Conservation (phyloP, 73 alveolate species). For the Urostyla sp. region DNA sequence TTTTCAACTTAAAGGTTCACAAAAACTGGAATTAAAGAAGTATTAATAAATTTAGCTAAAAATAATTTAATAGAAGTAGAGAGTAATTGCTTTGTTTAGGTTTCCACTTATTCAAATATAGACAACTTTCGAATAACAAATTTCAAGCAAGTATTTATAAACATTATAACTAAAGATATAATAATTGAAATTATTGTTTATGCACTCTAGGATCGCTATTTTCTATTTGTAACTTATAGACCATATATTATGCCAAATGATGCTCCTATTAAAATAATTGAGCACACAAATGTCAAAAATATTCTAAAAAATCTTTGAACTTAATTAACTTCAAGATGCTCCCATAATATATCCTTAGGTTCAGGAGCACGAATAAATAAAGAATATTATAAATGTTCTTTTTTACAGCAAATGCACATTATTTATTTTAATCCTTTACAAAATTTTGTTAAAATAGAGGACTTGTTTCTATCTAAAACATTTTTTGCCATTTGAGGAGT, state of each 20-base stretch:
- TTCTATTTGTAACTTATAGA: constrained; percentile 47
- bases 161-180: no score
- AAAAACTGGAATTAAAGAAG: constrained; percentile 77
- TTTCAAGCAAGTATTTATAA: constrained; percentile 61
- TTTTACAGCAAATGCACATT: no score
- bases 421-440: no score
- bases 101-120: constrained; percentile 63
- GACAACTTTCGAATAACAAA: constrained; percentile 60
- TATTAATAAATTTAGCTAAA: constrained; percentile 71
- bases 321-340: constrained; percentile 63
- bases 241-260: constrained; percentile 71
- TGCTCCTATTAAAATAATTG: constrained; percentile 51
- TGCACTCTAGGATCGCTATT: no score
- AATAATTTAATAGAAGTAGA: constrained; percentile 75
- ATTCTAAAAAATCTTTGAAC: constrained; percentile 42
- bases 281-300: constrained; percentile 40
- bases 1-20: constrained; percentile 21
- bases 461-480: no score
- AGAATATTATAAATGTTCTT: no score
- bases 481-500: no score
- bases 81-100: constrained; percentile 75
- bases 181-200: no score
- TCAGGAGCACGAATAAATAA: constrained; percentile 92
- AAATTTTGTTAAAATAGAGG: no score
- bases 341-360: constrained; percentile 90